A percentile compares a stretch with the other conserved stretches of the same genome.
phyloP scores from a whole-genome alignment of 192 early-diverging fungal species.

The Umbelopsis sp. region DNA sequence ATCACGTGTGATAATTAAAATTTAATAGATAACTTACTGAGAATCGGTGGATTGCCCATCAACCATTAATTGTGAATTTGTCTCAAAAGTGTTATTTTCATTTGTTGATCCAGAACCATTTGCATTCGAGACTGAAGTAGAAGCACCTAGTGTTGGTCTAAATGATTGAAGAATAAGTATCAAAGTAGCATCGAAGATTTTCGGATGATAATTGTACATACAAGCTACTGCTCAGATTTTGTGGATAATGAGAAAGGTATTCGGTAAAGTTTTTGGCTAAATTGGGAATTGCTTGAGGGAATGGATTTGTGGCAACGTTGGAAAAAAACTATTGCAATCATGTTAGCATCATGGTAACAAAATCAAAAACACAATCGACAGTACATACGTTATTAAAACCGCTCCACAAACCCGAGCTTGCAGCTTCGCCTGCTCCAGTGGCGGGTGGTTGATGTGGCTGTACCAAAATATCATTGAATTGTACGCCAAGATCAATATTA shows the following conservation, averaged over 20 bases:
- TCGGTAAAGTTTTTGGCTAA: slow-evolving; percentile 39
- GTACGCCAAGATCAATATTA: slow-evolving; percentile 9
- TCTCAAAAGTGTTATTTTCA: neutral
- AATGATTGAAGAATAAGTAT: neutral
- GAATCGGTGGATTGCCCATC: slow-evolving; percentile 8
- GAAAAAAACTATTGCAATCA: slow-evolving; percentile 29
- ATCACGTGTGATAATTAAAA: neutral
- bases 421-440: neutral
- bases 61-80: neutral
- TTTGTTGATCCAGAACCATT: neutral
- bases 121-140: neutral
- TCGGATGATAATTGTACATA: neutral
- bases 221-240: slow-evolving; percentile 21
- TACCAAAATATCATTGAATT: slow-evolving; percentile 24
- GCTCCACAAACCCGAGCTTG: slow-evolving; percentile 26
- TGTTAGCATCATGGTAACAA: neutral
- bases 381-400: slow-evolving; percentile 33
- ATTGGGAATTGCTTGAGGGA: slow-evolving; percentile 37
- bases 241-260: slow-evolving; percentile 28
- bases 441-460: slow-evolving; percentile 27
- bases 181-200: neutral
- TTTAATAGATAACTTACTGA: neutral
- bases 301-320: slow-evolving; percentile 30
- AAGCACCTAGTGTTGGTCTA: neutral
- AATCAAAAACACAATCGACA: neutral